Evolutionary conservation across 208 protist genomes (phyloP).

Genomic region (Naegleria lovaniensis): DNA sequence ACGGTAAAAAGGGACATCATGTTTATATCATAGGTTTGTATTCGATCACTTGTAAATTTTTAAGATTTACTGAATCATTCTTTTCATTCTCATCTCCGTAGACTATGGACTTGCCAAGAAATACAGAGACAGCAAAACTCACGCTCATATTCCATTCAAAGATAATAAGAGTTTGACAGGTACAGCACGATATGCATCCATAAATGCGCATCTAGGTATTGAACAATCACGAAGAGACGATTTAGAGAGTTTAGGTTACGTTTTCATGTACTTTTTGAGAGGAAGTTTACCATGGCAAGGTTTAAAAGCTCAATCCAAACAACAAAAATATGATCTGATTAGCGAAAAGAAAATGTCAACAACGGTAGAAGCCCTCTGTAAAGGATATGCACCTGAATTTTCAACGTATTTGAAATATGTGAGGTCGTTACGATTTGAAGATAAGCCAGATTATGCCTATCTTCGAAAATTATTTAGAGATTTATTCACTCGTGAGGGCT

Average conservation of each 20-base stretch:
- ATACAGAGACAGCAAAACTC: conserved; percentile 28
- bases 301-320: conserved; percentile 86
- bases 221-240: conserved; percentile 90
- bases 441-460: conserved; percentile 27
- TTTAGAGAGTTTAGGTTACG: conserved; percentile 93
- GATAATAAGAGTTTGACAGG: conserved; percentile 34
- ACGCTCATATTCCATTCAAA: conserved; percentile 33
- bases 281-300: conserved; percentile 97
- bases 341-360: conserved; percentile 92
- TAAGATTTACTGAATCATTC: background rate
- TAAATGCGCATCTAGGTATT: conserved; percentile 45
- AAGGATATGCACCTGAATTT: conserved; percentile 41
- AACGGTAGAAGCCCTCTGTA: conserved; percentile 90
- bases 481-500: conserved; percentile 90
- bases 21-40: conserved; percentile 48
- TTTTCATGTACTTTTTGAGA: conserved; percentile 98
- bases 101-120: conserved; percentile 32
- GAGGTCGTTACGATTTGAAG: background rate
- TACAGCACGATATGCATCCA: conserved; percentile 41
- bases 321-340: conserved; percentile 98
- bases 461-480: conserved; percentile 20
- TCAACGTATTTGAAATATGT: background rate
- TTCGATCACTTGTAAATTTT: background rate
- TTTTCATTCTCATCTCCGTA: conserved; percentile 64
- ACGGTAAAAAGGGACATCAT: conserved; percentile 60